Evolutionary conservation across 225 moss, liverwort and hornwort species (phyloP), one percentile per base, ranked within the genome.

Genomic region (Climacium dendroides): DNA sequence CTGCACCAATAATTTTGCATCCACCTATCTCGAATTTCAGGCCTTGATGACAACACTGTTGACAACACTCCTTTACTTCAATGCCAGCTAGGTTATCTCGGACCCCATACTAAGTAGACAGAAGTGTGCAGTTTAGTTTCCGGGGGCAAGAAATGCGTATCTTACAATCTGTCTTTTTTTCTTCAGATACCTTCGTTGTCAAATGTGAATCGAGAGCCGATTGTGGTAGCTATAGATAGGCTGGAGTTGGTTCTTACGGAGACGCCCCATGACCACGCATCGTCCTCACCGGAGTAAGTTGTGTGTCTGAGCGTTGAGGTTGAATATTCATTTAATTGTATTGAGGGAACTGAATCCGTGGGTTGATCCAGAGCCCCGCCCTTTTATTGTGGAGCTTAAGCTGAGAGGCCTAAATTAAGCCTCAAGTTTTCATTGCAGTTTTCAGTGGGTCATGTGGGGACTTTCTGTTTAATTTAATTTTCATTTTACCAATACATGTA

Each of bases 171-270:
- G 43, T 69, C 63, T 74, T 86, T 83, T 84, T 80, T 75, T 78
- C 48, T 92, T 82, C 99, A 99, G 99, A 91, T 99, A 81, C 99
- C 99, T 61, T 95, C 99, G 60, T 92, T 99, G 80, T 97, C 96
- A 43, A 94, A 95, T 89, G 96, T 97, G 66, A 97, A 94, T 74
- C 94, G 92, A 82, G 99, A 99, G 84, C 97, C 99, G 61, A 95
- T 97, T 81, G 94, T 97, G 83, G 95, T 99, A 88, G 99, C 95
- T 65, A 95, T 99, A 69, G 99, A 99, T 91, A 95, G 91, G 84
- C 96, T 99, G 85, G 97, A 99, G 89, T 83, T 99, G 58, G 95
- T 96, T 81, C 94, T 99, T 61, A 96, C 94, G 58, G 99, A 99
- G 93, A 85, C 90, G 47, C 91, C 92, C 17, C 91, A 85, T 88